These are phyloP conservation scores for Tirmania nivea DNA, from an alignment of 495 filamentous ascomycete species.

Conservation along the genomic window DNA sequence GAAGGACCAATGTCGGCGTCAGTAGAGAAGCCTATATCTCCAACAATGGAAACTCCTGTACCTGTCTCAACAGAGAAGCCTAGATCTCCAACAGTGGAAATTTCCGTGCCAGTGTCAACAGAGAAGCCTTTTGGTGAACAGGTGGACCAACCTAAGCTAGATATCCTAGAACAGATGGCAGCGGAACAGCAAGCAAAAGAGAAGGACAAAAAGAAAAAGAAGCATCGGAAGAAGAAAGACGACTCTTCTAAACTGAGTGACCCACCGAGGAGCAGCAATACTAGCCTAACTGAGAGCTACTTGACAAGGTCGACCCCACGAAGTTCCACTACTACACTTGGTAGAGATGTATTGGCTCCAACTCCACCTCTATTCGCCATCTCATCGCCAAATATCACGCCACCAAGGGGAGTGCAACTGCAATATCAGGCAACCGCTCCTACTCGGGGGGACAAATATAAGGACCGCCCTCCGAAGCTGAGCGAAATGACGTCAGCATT, in stretches of 20 bases:
- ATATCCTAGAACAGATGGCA: background rate
- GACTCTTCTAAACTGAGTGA: background rate
- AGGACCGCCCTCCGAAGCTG: slow-evolving; percentile 5
- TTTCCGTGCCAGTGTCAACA: background rate
- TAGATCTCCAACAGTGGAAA: background rate
- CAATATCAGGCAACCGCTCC: background rate
- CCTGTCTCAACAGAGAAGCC: background rate
- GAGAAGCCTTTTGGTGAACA: too few species aligned
- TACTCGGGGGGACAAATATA: background rate
- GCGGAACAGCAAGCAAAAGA: background rate
- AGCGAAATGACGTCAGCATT: slow-evolving; percentile 13
- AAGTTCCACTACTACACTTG: background rate
- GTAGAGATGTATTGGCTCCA: background rate
- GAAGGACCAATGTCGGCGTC: background rate
- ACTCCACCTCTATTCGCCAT: background rate
- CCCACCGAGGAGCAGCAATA: background rate
- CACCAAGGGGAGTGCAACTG: background rate
- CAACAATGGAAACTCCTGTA: background rate
- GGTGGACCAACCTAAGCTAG: background rate
- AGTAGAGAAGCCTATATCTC: background rate
- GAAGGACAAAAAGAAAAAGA: background rate
- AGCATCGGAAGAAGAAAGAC: background rate
- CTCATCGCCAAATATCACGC: background rate
- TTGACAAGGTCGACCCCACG: background rate
- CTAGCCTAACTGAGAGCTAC: background rate